A percentile compares a stretch with the other conserved stretches of the same genome.
Evolutionary conservation across 2,329 filamentous ascomycete genomes (phyloP).

Genomic region (Stagonosporopsis cucurbitacearum): DNA sequence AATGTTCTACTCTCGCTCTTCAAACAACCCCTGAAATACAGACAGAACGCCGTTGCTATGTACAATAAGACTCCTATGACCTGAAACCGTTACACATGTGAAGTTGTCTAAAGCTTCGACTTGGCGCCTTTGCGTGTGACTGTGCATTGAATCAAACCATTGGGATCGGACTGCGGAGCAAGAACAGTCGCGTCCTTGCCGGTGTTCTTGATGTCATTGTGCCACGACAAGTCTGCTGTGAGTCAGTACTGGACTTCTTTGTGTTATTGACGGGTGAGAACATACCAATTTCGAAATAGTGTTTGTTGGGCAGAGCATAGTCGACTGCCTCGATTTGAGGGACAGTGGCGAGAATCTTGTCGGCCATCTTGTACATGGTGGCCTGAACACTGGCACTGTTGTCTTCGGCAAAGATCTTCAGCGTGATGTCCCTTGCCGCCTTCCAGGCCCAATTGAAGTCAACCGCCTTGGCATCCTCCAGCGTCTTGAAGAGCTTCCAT

Average conservation of each 20-base stretch:
- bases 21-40: constrained; percentile 19
- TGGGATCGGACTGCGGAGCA: constrained; percentile 89
- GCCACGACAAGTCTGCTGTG: constrained; percentile 84
- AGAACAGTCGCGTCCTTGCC: constrained; percentile 96
- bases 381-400: constrained; percentile 91
- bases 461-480: constrained; percentile 71
- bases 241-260: constrained; percentile 22
- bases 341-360: constrained; percentile 78
- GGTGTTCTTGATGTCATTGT: constrained; percentile 93
- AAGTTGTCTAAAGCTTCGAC: constrained; percentile 50
- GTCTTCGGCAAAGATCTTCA: constrained; percentile 89
- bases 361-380: constrained; percentile 99
- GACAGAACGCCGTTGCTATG: constrained; percentile 22
- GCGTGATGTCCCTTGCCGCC: constrained; percentile 80
- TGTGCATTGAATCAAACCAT: constrained; percentile 94
- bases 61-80: constrained; percentile 23
- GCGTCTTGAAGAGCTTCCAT: constrained; percentile 74
- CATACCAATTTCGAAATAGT: constrained; percentile 95
- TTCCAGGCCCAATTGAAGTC: constrained; percentile 82
- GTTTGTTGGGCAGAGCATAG: constrained; percentile 94
- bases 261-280: constrained; percentile 21
- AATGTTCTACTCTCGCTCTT: constrained; percentile 36
- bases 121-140: constrained; percentile 67
- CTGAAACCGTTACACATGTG: not conserved
- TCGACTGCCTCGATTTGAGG: constrained; percentile 75